Evolutionary conservation across 169 alveolate species (phyloP), one percentile per base, ranked within the genome.

Genomic region (Plasmodium malariae): DNA sequence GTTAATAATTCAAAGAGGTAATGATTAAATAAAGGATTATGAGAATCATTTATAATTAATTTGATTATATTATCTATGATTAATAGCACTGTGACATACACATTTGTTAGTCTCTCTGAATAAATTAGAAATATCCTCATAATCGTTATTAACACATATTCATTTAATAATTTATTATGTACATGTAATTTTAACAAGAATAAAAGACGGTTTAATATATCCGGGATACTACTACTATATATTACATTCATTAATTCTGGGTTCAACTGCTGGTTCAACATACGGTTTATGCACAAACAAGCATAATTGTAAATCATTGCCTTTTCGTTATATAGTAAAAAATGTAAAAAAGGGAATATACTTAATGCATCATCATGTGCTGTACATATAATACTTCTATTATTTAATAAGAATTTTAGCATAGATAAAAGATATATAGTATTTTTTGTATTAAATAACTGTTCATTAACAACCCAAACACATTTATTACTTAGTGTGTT

Each of bases 21-120:
- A 89, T 95, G 97, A 80, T 95, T 95, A 87, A 93, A 95, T 0
- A 94, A 59, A 0, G 97, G 97, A 76, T 95, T 95, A 21, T 93
- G 95, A 0, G 97, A 95, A 72, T 94, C 95, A 65, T 94, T 94
- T 0, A 93, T 85, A n/a, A 93, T 94, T 37, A 26, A n/a, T 87
- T 94, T 94, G 0, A 94, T 94, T 0, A 71, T 80, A 14, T 49
- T 48, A 12, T 80, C 90, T 7, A 80, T 55, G 9, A 65, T 19
- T 5, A 80, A 43, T n/a, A 80, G 14, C 0, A 51, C 1, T n/a
- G 55, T 36, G 0, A 45, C 60, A 34, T 80, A 65, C 3, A 49
- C 28, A 48, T 45, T 36, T 67, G 74, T 12, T n/a, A 80, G 5
- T 28, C 65, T 80, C 5, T 63, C 57, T 21, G 78, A 19, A 51